Percentiles rank a stretch among this genome's conserved stretches.
Conservation (phyloP, 2,329 filamentous ascomycete genomes). For the Colletotrichum cordylinicola region DNA sequence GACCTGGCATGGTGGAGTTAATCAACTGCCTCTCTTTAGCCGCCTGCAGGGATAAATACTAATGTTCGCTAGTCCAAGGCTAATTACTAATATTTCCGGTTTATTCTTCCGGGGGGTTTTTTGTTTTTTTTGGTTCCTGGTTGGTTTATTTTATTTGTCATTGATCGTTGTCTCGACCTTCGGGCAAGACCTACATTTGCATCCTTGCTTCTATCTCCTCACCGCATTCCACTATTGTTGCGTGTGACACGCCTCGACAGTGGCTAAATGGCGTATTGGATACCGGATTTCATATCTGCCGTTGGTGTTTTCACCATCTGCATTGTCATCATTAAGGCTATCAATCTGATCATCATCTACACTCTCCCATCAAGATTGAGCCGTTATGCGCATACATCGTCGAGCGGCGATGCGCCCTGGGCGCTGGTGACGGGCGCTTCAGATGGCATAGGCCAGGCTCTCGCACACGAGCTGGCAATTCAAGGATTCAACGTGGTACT, state of each 20-base stretch:
- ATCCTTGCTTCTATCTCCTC: background rate
- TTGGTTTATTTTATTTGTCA: background rate
- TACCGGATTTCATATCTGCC: background rate
- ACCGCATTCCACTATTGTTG: background rate
- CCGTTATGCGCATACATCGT: background rate
- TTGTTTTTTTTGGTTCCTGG: no score
- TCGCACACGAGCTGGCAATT: background rate
- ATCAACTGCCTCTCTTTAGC: background rate
- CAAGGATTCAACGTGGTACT: background rate
- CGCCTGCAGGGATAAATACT: background rate
- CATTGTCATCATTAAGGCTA: background rate
- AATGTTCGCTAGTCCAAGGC: background rate
- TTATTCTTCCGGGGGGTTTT: background rate
- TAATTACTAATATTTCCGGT: background rate
- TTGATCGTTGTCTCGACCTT: fast-evolving
- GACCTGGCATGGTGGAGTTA: background rate
- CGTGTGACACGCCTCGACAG: background rate
- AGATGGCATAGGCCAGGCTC: background rate
- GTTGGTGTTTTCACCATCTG: background rate
- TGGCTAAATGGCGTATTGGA: background rate
- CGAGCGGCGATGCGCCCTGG: background rate
- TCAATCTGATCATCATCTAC: background rate
- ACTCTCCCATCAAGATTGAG: background rate
- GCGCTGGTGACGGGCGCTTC: background rate
- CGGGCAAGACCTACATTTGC: background rate